Percentiles rank a stretch among this genome's conserved stretches.
Evolutionary conservation across 148 eudicot species (phyloP).

Genomic region (Chenopodium berlandieri): DNA sequence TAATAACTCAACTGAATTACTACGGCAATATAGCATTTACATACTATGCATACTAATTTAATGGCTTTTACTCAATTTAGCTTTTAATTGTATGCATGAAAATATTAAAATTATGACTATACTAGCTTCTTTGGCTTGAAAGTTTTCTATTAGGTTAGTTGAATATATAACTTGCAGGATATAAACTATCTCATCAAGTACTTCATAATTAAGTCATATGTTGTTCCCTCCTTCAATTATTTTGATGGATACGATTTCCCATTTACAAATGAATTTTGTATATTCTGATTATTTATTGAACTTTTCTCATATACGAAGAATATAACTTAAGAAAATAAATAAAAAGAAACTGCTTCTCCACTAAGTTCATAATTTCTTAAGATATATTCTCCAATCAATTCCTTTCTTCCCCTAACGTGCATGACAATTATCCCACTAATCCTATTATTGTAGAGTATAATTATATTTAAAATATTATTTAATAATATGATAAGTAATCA

Average conservation of each 20-base stretch:
- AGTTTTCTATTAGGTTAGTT: no score
- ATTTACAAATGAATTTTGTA: not conserved
- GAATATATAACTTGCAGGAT: no score
- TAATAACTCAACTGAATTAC: no score
- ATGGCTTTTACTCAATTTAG: no score
- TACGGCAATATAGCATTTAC: no score
- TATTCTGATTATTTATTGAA: not conserved
- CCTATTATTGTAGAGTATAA: no score
- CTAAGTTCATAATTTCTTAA: constrained; percentile 2
- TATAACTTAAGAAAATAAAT: not conserved
- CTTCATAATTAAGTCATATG: not conserved
- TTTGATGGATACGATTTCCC: not conserved
- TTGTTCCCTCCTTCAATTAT: not conserved
- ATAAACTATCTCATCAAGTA: no score
- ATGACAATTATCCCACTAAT: constrained; percentile 15
- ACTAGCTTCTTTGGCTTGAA: no score
- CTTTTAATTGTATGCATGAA: no score
- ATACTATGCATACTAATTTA: no score
- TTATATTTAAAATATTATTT: no score
- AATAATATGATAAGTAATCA: not conserved
- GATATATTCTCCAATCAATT: not conserved
- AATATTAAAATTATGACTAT: no score
- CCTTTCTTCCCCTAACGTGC: constrained; percentile 5
- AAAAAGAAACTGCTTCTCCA: constrained; percentile 9
- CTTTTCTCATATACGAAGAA: not conserved